Evolutionary conservation across 2,329 filamentous ascomycete species (phyloP).

Genomic region (Aspergillus ibericus): DNA sequence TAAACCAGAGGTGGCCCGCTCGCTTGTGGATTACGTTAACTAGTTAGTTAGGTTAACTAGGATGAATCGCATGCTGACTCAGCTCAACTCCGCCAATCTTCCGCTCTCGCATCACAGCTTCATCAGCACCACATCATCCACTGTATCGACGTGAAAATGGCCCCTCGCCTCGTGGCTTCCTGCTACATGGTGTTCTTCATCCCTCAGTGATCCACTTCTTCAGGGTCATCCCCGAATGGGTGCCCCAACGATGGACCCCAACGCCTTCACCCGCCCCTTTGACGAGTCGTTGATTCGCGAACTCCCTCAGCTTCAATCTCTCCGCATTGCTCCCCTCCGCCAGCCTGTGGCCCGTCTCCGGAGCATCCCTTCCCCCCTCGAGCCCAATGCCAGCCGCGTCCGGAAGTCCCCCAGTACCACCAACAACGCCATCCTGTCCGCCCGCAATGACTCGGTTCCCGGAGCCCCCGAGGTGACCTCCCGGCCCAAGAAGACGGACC

Average conservation of each 20-base stretch:
- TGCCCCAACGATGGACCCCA: conserved; percentile 31
- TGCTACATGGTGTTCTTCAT: conserved; percentile 1
- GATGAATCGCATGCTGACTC: too few relatives aligned
- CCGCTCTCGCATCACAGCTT: neutral
- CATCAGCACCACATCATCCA: neutral
- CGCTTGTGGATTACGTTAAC: too few relatives aligned
- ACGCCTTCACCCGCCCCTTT: conserved; percentile 33
- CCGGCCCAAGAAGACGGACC: conserved; percentile 38
- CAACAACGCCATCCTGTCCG: conserved; percentile 35
- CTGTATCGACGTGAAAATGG: neutral
- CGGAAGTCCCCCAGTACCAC: conserved; percentile 30
- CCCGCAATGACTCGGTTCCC: conserved; percentile 38
- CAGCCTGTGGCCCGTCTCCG: conserved; percentile 45
- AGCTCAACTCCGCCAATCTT: neutral
- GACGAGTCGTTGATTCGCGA: conserved; percentile 46
- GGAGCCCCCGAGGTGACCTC: conserved; percentile 31
- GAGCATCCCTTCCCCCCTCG: conserved; percentile 46
- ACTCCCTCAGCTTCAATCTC: conserved; percentile 41
- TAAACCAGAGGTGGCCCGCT: too few relatives aligned
- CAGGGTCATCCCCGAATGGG: conserved; percentile 14
- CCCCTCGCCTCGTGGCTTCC: neutral
- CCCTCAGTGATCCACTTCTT: conserved; percentile 12
- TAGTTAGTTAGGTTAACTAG: too few relatives aligned
- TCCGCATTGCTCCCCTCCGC: conserved; percentile 51
- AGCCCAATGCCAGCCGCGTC: conserved; percentile 42